Base-by-base conservation (phyloP, 768 basidiomycete species). In the Nevesoporus exiguus region DNA sequence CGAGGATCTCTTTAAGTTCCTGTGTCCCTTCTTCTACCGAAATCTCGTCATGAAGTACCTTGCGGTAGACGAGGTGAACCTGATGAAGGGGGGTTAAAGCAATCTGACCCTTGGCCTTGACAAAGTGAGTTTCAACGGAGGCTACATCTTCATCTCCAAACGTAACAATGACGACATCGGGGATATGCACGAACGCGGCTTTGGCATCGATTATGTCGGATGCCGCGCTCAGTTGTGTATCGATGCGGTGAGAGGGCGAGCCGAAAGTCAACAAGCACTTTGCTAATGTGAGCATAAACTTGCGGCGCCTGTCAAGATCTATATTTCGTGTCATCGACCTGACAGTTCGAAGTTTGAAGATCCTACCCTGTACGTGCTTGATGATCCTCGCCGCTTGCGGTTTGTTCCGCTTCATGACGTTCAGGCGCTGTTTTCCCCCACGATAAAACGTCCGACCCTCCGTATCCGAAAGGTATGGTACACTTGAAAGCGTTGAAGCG, bases 221-320 rank as follows among this genome's bases (percentile, higher is more conserved):
- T 3, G 91, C 92, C 5, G 89, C 82, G 54, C 79, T 77, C 37
- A 98, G 80, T 67, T 95, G 93, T 1, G 90, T 85, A 72, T 96
- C 93, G 58, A 95, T 87, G 19, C 95, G 81, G 69, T 97, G 95
- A 21, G 92, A 93, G 2, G 93, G 93, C n/a, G 93, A 90, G 19
- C 94, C 94, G 67, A 90, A 95, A n/a, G 85, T 79, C 67, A 98
- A 82, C 54, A 98, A 79, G 11, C 90, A 90, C 66, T 91, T 88
- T 3, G 92, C 90, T 24, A 97, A 80, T 66, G 86, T 86, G 61
- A 95, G 74, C 47, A 97, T 78, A 73, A 97, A 97, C 50, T 86
- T 83, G 52, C 79, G 76, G 47, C 82, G 77, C 43, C 71, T 74
- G 29, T 73, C 68, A 8, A 78, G 66, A 49, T 79, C 83, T 83